Base-by-base conservation (phyloP, 1,139 yeast species). In the Kazachstania sp. region DNA sequence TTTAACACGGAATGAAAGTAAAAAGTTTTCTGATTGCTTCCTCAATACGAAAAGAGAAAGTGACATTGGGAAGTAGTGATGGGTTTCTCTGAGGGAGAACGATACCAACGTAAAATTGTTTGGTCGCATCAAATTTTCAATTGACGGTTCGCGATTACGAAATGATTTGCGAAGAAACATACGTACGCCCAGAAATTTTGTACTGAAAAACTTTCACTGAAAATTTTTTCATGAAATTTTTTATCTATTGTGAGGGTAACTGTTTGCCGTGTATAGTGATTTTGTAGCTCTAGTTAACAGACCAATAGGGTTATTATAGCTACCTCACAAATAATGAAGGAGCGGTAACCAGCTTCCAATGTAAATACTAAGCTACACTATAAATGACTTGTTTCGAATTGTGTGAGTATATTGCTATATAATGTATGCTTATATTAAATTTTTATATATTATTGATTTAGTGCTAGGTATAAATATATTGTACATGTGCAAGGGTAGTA, bases 181-280 rank as follows among this genome's bases (percentile, higher is more conserved):
- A 8, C 36, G 36, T 16, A 32, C 18, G 8, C 16, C 11, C 3
- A 3, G 11, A 2, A 32, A 15, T 15, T 16, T 15, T 4, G 18
- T 7, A 32, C 36, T 18, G 9, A 38, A 18, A 38, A 38, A 38
- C 18, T 11, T 16, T 9, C 12, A 26, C 30, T 12, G 15, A 37
- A 37, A 37, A 20, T 23, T 38, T 38, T 38, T 38, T 32, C 23
- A 13, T 26, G 30, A 12, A 13, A n/a, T n/a, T n/a, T n/a, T n/a
- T n/a, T n/a, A n/a, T n/a, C n/a, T n/a, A n/a, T n/a, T 9, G 13
- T 6, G 41, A 28, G 41, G 41, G 41, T 38, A 38, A 38, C 18
- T 9, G 18, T 18, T 19, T 28, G 20, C 34, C 28, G 28, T 23
- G 3, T 9, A 23, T 23, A 23, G 28, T 23, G 28, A 23, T 9